Percentiles rank a stretch among this genome's conserved stretches.
Conservation (phyloP, 1,139 yeast species). For the Suhomyces wounanorum region DNA sequence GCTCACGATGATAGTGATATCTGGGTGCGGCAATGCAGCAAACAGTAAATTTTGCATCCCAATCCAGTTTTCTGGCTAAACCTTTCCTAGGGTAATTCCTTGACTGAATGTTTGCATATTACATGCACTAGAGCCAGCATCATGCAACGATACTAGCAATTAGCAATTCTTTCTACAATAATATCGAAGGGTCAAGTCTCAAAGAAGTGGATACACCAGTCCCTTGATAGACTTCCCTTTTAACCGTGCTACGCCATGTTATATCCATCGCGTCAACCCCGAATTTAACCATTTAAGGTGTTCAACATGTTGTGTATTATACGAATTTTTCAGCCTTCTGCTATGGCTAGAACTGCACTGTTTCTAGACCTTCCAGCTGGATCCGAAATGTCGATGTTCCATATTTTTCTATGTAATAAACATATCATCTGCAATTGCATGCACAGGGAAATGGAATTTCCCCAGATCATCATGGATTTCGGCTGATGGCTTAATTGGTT, state of each 20-base stretch:
- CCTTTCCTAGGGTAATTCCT: not conserved
- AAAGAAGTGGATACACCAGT: too few relatives aligned
- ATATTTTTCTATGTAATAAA: not conserved
- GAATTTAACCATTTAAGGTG: not conserved
- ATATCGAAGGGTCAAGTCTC: too few relatives aligned
- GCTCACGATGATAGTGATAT: slow-evolving; percentile 46
- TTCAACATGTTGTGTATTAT: not conserved
- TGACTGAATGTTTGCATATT: too few relatives aligned
- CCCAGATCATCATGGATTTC: not conserved
- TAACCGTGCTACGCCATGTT: too few relatives aligned
- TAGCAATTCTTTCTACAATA: too few relatives aligned
- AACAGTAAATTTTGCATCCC: slow-evolving; percentile 6
- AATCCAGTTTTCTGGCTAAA: not conserved
- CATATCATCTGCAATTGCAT: not conserved
- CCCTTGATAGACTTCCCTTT: too few relatives aligned
- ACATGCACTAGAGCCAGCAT: too few relatives aligned
- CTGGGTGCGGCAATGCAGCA: slow-evolving; percentile 42
- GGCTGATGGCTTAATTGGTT: too few relatives aligned
- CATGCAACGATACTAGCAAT: too few relatives aligned
- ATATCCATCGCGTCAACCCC: too few relatives aligned
- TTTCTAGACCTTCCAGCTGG: not conserved
- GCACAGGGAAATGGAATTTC: not conserved
- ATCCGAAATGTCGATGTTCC: not conserved
- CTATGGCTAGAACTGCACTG: not conserved
- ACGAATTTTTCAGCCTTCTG: not conserved